A percentile compares a stretch with the other conserved stretches of the same genome.
Conservation (phyloP, 2,329 filamentous ascomycete genomes). For the Curvularia lunata region DNA sequence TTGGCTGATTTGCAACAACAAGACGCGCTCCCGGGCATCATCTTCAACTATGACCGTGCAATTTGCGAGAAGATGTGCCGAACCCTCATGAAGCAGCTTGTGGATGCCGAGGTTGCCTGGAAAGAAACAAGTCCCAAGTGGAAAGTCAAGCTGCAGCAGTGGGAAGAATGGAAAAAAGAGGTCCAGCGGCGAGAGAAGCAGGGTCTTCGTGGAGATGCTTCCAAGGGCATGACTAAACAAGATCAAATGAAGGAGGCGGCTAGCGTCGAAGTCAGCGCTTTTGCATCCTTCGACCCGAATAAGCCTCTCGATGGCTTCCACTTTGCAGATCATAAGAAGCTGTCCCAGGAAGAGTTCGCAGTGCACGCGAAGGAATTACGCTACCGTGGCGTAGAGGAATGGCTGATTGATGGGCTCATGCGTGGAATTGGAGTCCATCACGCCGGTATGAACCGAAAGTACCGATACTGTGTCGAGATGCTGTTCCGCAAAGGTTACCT, state of each 20-base stretch:
- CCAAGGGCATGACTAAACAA: constrained; percentile 59
- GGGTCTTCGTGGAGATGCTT: constrained; percentile 55
- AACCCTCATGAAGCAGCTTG: constrained; percentile 60
- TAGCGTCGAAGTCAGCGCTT: constrained; percentile 61
- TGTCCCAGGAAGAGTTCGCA: constrained; percentile 65
- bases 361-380: constrained; percentile 60
- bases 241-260: constrained; percentile 65
- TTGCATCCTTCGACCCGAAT: constrained; percentile 71
- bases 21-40: constrained; percentile 72
- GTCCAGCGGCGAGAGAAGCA: constrained; percentile 53
- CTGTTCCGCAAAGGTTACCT: constrained; percentile 76
- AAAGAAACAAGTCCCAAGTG: constrained; percentile 65
- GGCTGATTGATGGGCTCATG: constrained; percentile 65
- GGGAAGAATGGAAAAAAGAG: constrained; percentile 62
- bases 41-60: constrained; percentile 77
- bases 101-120: constrained; percentile 62
- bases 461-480: constrained; percentile 75
- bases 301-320: constrained; percentile 68
- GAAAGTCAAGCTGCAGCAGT: constrained; percentile 65
- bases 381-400: constrained; percentile 57
- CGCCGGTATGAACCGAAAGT: constrained; percentile 78
- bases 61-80: constrained; percentile 67
- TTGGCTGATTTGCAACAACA: constrained; percentile 66
- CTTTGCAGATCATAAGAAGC: constrained; percentile 68
- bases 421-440: constrained; percentile 80